phyloP scores from a whole-genome alignment of 2,329 filamentous ascomycete species.

The Arthrobotrys conoides region DNA sequence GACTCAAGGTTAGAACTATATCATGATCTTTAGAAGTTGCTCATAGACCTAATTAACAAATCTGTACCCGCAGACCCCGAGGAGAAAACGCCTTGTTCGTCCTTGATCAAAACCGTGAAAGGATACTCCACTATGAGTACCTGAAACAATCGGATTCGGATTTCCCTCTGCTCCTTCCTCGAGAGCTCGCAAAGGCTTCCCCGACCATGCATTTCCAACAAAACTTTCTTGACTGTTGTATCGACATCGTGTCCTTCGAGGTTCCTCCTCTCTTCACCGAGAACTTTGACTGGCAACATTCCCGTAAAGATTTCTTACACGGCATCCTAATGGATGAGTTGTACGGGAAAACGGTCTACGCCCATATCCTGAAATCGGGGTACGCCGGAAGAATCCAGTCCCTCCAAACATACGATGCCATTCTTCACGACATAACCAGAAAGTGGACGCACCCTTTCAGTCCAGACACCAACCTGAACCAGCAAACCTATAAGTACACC shows the following conservation, averaged over 20 bases:
- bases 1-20: slow-evolving; percentile 77
- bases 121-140: slow-evolving; percentile 95
- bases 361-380: slow-evolving; percentile 83
- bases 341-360: slow-evolving; percentile 96
- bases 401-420: slow-evolving; percentile 88
- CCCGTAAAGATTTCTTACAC: slow-evolving; percentile 88
- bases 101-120: slow-evolving; percentile 81
- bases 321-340: slow-evolving; percentile 96
- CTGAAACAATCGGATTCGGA: slow-evolving; percentile 79
- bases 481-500: slow-evolving; percentile 80
- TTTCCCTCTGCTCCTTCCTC: slow-evolving; percentile 80
- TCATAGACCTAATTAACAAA: neutral
- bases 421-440: slow-evolving; percentile 87
- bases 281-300: slow-evolving; percentile 95
- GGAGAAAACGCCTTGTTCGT: slow-evolving; percentile 77
- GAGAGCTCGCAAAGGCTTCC: slow-evolving; percentile 80
- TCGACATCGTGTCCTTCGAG: slow-evolving; percentile 97
- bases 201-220: slow-evolving; percentile 85
- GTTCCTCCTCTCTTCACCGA: slow-evolving; percentile 96
- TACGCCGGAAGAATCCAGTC: slow-evolving; percentile 90
- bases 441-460: slow-evolving; percentile 91
- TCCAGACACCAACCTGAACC: slow-evolving; percentile 86
- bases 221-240: slow-evolving; percentile 92
- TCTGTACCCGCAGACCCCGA: slow-evolving; percentile 47
- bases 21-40: neutral